Percentiles rank a stretch among this genome's conserved stretches.
These are phyloP conservation scores for Cardamine chenopodiifolia DNA, from an alignment of 345 rosid genomes.

Conservation along the genomic window DNA sequence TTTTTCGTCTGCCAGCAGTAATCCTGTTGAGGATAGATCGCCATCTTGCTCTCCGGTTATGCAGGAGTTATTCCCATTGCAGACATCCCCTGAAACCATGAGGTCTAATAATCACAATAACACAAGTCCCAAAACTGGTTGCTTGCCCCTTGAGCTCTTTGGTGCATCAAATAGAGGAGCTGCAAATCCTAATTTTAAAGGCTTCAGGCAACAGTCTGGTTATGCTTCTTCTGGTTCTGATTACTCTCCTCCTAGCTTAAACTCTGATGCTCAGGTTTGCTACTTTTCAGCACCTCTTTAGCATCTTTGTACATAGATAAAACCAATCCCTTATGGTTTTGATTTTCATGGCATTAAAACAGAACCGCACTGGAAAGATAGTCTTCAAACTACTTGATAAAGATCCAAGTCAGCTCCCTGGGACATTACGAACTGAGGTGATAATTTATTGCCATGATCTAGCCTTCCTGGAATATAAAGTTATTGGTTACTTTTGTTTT, in stretches of 20 bases:
- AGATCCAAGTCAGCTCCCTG: slow-evolving; percentile 85
- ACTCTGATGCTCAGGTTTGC: slow-evolving; percentile 78
- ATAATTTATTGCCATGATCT: slow-evolving; percentile 6
- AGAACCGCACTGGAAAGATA: slow-evolving; percentile 77
- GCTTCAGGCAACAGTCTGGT: slow-evolving; percentile 62
- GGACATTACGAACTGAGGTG: slow-evolving; percentile 67
- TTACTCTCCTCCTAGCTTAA: slow-evolving; percentile 76
- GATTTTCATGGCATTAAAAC: slow-evolving; percentile 25
- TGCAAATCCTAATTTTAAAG: slow-evolving; percentile 53
- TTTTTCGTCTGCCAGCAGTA: slow-evolving; percentile 90
- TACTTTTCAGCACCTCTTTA: slow-evolving; percentile 1
- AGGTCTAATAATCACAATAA: slow-evolving; percentile 55
- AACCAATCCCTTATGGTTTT: background rate
- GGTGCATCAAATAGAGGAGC: slow-evolving; percentile 53
- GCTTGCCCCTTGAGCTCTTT: slow-evolving; percentile 76
- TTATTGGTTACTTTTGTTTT: slow-evolving; percentile 2
- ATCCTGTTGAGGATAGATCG: slow-evolving; percentile 73
- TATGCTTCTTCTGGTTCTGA: slow-evolving; percentile 93
- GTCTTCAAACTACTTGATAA: slow-evolving; percentile 73
- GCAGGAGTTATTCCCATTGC: slow-evolving; percentile 77
- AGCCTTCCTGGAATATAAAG: slow-evolving; percentile 2
- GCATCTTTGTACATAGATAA: background rate
- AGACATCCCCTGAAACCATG: slow-evolving; percentile 55
- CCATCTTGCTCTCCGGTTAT: slow-evolving; percentile 80
- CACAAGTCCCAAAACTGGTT: slow-evolving; percentile 48